A percentile compares a stretch with the other conserved stretches of the same genome.
Conservation (phyloP, 306 rosid genomes). For the Quercus alba region DNA sequence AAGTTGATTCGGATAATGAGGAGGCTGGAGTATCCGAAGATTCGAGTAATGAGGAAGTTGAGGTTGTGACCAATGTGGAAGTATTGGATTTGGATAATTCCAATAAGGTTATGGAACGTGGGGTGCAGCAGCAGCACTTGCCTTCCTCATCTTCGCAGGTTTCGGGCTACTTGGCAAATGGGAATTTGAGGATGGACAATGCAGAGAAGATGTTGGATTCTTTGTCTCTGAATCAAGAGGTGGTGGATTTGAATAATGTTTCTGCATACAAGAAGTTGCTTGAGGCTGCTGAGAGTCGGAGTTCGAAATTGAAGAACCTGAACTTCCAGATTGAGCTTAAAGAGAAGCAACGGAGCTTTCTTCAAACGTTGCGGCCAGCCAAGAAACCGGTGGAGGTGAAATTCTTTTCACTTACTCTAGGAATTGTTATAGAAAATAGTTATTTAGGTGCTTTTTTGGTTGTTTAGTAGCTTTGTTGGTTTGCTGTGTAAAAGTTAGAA, state of each 20-base stretch:
- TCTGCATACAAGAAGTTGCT: slow-evolving; percentile 69
- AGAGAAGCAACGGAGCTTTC: slow-evolving; percentile 39
- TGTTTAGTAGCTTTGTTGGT: background rate
- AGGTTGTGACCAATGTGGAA: slow-evolving; percentile 30
- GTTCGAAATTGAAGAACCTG: slow-evolving; percentile 28
- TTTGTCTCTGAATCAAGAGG: slow-evolving; percentile 30
- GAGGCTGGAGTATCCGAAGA: slow-evolving; percentile 38
- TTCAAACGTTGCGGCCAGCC: slow-evolving; percentile 42
- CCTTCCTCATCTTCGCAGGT: slow-evolving; percentile 41
- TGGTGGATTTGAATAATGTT: slow-evolving; percentile 19
- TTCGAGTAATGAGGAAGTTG: slow-evolving; percentile 53
- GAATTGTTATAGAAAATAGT: background rate
- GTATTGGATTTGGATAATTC: slow-evolving; percentile 24
- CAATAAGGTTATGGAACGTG: slow-evolving; percentile 19
- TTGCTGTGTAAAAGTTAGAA: background rate
- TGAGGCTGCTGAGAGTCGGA: slow-evolving; percentile 28
- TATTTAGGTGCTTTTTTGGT: slow-evolving; percentile 1
- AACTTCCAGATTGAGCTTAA: slow-evolving; percentile 44
- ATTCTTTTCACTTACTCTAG: background rate
- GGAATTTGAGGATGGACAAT: slow-evolving; percentile 36
- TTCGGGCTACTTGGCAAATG: slow-evolving; percentile 46
- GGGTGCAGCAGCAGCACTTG: slow-evolving; percentile 10
- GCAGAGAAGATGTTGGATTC: slow-evolving; percentile 34
- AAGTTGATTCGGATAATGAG: slow-evolving; percentile 44
- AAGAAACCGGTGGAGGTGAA: slow-evolving; percentile 58